phyloP scores from a whole-genome alignment of 2,329 filamentous ascomycete species.

The Scopulariopsis brevicaulis region DNA sequence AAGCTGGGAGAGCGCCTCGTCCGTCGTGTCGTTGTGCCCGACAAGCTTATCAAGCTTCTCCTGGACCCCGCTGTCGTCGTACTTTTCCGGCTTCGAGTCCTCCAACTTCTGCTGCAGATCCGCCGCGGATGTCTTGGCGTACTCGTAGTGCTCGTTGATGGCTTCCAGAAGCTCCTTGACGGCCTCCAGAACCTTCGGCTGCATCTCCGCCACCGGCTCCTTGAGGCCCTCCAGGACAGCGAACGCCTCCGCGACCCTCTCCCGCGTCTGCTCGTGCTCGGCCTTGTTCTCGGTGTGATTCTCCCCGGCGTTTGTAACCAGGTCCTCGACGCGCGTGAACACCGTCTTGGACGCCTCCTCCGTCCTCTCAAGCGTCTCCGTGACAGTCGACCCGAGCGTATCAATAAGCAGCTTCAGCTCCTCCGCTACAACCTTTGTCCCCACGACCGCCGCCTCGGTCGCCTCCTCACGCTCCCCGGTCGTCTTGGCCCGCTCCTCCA shows the following conservation, averaged over 20 bases:
- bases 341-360: conserved; percentile 80
- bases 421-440: conserved; percentile 70
- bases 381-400: conserved; percentile 69
- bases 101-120: conserved; percentile 48
- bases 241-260: conserved; percentile 66
- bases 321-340: conserved; percentile 70
- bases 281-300: conserved; percentile 60
- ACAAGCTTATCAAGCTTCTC: conserved; percentile 32
- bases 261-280: conserved; percentile 74
- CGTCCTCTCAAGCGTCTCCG: conserved; percentile 76
- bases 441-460: conserved; percentile 61
- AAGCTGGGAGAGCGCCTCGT: conserved; percentile 62
- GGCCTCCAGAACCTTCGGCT: conserved; percentile 79
- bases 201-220: conserved; percentile 67
- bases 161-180: conserved; percentile 77
- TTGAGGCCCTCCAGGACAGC: conserved; percentile 65
- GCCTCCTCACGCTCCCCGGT: conserved; percentile 63
- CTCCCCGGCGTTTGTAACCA: conserved; percentile 65
- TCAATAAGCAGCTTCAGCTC: conserved; percentile 82
- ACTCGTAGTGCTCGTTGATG: conserved; percentile 79
- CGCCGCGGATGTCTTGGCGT: conserved; percentile 57
- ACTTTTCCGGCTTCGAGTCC: conserved; percentile 41
- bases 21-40: conserved; percentile 52
- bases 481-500: conserved; percentile 63
- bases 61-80: conserved; percentile 7